Base-by-base conservation (phyloP, 108 stramenopile species). In the Thalassiosira profunda region DNA sequence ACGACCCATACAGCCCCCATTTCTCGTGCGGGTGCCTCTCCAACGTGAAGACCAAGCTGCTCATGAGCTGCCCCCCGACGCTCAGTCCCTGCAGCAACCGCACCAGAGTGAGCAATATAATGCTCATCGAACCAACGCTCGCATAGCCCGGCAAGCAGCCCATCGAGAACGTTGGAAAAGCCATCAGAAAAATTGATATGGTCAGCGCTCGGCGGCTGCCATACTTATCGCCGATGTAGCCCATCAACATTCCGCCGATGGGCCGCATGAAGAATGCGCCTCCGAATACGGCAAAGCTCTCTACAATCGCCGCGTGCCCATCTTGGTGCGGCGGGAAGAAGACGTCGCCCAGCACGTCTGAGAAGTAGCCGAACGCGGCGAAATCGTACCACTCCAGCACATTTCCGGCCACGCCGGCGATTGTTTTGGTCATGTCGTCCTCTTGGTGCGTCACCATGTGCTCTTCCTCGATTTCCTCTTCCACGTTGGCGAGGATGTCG, bases 361-460 rank as follows among this genome's bases (percentile, higher is more conserved):
- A 72, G 49, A 83, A 76, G 46, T 70, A 79, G 0, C 82, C 82
- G 37, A 83, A 83, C 23, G 79, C 43, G 12, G 77, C 77, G 36
- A 83, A 83, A 60, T 83, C 82, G 62, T 83, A 83, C 82, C 82
- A 83, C 46, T 83, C 82, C 1, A 83, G 40, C 17, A 77, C 46
- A 36, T 83, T 83, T 34, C 77, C 77, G 14, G 59, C 44, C 17
- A 74, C 64, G 4, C 67, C 66, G 14, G 67, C 67, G 17, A 69
- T 21, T 2, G 78, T 79, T 36, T 57, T 58, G 1, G 46, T 34
- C 55, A 44, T 48, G 18, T 20, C 33, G 33, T 52, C 51, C 4
- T 52, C 60, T 1, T 12, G 15, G 6, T 8, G 12, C 14, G 60
- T 62, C 2, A 62, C 43, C 60, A 62, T 62, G 60, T 62, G 60